Evolutionary conservation across 2,329 filamentous ascomycete species (phyloP), one percentile per base, ranked within the genome.

Genomic region (Fusarium mundagurra): DNA sequence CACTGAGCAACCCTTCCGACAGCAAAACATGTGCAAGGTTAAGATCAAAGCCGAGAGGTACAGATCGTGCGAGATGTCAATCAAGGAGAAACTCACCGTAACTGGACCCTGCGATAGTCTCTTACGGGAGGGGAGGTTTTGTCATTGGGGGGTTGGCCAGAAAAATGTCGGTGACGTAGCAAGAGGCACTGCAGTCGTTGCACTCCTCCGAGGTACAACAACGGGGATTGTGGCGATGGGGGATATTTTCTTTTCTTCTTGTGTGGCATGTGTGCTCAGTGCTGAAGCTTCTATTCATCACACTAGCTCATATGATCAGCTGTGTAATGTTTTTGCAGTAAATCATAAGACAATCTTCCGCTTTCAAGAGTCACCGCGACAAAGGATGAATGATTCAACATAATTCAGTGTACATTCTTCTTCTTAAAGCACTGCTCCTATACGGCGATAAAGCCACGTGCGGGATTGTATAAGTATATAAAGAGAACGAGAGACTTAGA

Each of bases 401-500:
- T 6, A 9, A 33, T 5, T 50, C 11, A 24, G 7, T 8, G 5
- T 18, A 5, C 2, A 50, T 50, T 22, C 5, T 50, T n/a, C 11
- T n/a, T n/a, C 29, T 8, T n/a, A 5, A 18, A 33, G 3, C 16
- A 50, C 2, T 13, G 22, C 10, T 50, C 7, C 20, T 16, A 33
- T 1, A 1, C 1, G 22, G 7, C 8, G 8, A 33, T 0, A 13
- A 18, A 13, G 20, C 6, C 22, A 33, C 8, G 14, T 31, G 47
- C 8, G 3, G 10, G 16, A 17, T 9, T 0, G 47, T 33, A 33
- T 6, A 12, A n/a, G 11, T 33, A n/a, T 33, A 10, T 10, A n/a
- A n/a, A n/a, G 10, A n/a, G 8, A 50, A 24, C 16, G 5, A 13
- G 22, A n/a, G 16, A 2, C 22, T 2, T n/a, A 0, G 16, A 5